These are phyloP conservation scores for Acanthamoeba triangularis DNA, from an alignment of 208 protist genomes.

Conservation along the genomic window DNA sequence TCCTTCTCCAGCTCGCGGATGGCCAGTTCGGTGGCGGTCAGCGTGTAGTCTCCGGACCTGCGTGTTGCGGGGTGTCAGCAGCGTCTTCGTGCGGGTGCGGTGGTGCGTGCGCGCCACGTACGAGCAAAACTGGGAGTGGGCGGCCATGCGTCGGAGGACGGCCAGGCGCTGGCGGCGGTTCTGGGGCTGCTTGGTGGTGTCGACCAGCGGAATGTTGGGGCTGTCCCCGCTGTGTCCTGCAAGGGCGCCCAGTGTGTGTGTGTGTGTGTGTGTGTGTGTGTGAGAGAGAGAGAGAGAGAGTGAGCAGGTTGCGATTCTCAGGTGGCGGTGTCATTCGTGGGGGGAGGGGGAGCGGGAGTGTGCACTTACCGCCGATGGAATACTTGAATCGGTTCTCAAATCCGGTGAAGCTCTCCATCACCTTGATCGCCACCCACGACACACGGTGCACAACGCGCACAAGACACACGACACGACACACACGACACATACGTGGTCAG, in stretches of 20 bases:
- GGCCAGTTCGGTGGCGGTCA: conserved; percentile 73
- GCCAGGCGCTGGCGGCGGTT: conserved; percentile 76
- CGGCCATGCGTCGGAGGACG: conserved; percentile 94
- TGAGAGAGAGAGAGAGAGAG: background rate
- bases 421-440: background rate
- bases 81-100: background rate
- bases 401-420: conserved; percentile 93
- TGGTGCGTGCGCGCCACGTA: conserved; percentile 75
- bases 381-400: conserved; percentile 95
- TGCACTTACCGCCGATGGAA: conserved; percentile 91
- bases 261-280: too few species aligned
- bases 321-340: background rate
- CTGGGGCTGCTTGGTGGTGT: conserved; percentile 32
- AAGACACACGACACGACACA: too few species aligned
- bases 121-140: conserved; percentile 97
- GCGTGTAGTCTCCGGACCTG: conserved; percentile 82
- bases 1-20: conserved; percentile 81
- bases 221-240: conserved; percentile 89
- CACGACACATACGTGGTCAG: background rate
- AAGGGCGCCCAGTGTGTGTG: background rate
- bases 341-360: conserved; percentile 79
- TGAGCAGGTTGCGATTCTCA: too few species aligned
- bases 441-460: too few species aligned
- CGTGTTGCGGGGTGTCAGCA: background rate
- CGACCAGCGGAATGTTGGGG: conserved; percentile 88